Conservation (phyloP, 2,329 filamentous ascomycete genomes). For the Pseudogymnoascus sp. region DNA sequence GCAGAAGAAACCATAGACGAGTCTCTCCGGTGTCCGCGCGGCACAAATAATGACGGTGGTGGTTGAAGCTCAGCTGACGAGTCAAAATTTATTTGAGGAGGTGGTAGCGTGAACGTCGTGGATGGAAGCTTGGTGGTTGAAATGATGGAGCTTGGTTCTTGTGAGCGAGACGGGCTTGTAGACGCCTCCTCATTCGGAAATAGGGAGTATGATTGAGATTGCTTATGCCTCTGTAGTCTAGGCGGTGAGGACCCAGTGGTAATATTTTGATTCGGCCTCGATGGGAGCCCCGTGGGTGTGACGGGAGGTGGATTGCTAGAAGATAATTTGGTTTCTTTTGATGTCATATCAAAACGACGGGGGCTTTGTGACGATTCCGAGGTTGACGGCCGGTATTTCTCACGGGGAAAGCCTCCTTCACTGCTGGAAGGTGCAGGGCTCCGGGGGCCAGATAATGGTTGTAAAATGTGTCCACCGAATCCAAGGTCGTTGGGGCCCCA, state of each 20-base stretch:
- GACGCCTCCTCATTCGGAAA: conserved; percentile 6
- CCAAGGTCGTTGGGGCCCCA: conserved; percentile 36
- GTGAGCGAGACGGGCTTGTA: conserved; percentile 9
- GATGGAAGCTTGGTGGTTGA: conserved; percentile 21
- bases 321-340: conserved; percentile 20
- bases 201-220: conserved; percentile 2
- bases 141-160: conserved; percentile 24
- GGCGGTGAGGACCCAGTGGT: neutral
- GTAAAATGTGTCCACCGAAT: conserved; percentile 23
- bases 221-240: neutral
- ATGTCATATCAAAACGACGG: neutral
- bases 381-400: neutral
- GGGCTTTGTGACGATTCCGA: neutral
- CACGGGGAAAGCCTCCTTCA: neutral
- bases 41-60: conserved; percentile 21
- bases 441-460: conserved; percentile 23
- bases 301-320: conserved; percentile 14
- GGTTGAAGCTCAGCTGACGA: conserved; percentile 11
- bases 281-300: conserved; percentile 16
- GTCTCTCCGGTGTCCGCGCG: conserved; percentile 37
- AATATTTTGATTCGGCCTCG: conserved; percentile 9
- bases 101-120: neutral
- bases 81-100: neutral
- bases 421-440: conserved; percentile 9
- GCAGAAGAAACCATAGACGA: conserved; percentile 60